Base-by-base conservation (phyloP, 495 filamentous ascomycete species). In the Clavariopsis aquatica region DNA sequence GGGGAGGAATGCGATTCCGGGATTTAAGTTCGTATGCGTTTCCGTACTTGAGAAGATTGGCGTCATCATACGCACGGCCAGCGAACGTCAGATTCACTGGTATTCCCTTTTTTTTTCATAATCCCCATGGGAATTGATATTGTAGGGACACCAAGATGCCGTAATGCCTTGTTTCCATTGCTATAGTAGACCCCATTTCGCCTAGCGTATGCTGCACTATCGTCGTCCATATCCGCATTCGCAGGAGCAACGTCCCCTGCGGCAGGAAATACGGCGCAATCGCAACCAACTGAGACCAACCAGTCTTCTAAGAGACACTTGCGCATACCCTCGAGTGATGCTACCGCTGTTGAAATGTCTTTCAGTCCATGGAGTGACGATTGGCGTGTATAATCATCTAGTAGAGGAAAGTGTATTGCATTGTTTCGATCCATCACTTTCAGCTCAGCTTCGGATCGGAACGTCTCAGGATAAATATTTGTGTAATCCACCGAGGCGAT, bases 81-180 rank as follows among this genome's bases (percentile, higher is more conserved):
- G 69, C 69, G 55, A 77, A 77, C 0, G 71, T 77, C 1, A 77
- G 56, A 31, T 71, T 71, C 17, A 76, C 62, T 1, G 75, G 75
- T 72, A 77, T n/a, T 76, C 17, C 49, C 51, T 55, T 69, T 52
- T 19, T 29, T 38, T 15, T 0, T 12, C 62, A 65, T 57, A 13
- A 70, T 41, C 12, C 75, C 74, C 75, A 77, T 76, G 1, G 69
- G 64, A 3, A 74, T 74, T 7, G 61, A 67, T 28, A 77, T 65
- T 1, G 70, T 72, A 7, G 75, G 75, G 27, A 75, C 68, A 19
- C 75, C 75, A 45, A 76, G 52, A 63, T 76, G 73, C 47, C 72
- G 52, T 8, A 77, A 41, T 0, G 69, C 74, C 1, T 70, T 62
- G 66, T 74, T 73, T 15, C 75, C 75, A 57, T 77, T 75, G 1